Base-by-base conservation (phyloP, 108 stramenopile genomes). In the Mediolabrus comicus region DNA sequence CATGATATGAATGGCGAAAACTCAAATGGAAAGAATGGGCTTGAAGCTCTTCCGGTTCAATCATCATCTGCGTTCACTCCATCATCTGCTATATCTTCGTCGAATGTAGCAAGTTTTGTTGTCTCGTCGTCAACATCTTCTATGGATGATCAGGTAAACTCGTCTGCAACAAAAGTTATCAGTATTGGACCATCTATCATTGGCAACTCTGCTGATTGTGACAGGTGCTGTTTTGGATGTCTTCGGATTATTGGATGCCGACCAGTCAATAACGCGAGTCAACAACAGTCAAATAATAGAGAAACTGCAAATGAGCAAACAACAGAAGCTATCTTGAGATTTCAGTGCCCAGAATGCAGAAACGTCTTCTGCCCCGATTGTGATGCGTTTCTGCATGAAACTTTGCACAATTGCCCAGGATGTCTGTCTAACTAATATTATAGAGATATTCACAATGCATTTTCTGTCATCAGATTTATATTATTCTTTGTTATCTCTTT, bases 331-430 rank as follows among this genome's bases (percentile, higher is more conserved):
- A 59, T 67, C n/a, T 61, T 91, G 59, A 74, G 88, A 53, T 93
- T 90, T 67, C 69, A 83, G 46, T 97, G 97, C 62, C 94, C 97
- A 9, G 83, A 88, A 28, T 97, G 97, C 62, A 36, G 71, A 8
- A 83, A 90, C 52, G 41, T 88, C 22, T 95, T 97, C 84, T 97
- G 97, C 67, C 82, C 87, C 24, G 89, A 92, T 65, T 97, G 95
- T 51, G 95, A 96, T 73, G 79, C 84, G 0, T 95, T 82, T 75
- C 64, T 97, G 38, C 96, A 97, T 72, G 95, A 93, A 62, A 82
- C 91, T 13, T 66, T 97, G 38, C 96, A 97, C 77, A 95, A 95
- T 71, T 97, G 96, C 74, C 96, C 96, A 3, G 92, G 93, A 22
- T 97, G 96, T 62, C 74, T 90, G 41, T 30, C 30, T 29, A 56